Evolutionary conservation across 768 basidiomycete genomes (phyloP).

Genomic region (Collybia sp.): DNA sequence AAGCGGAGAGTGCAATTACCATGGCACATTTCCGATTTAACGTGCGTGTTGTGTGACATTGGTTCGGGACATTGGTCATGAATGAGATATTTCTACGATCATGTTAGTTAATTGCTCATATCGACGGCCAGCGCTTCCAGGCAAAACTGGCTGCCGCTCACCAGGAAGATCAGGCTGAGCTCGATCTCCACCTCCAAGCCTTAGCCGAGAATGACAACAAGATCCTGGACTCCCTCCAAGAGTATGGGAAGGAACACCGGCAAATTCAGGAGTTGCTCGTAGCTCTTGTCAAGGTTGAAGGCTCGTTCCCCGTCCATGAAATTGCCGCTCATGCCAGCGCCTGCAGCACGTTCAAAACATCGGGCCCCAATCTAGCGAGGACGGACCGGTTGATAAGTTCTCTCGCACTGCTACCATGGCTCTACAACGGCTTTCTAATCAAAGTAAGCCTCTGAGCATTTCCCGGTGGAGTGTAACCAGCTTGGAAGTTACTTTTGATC

Average conservation of each 20-base stretch:
- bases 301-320: neutral
- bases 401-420: slow-evolving; percentile 9
- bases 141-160: slow-evolving; percentile 11
- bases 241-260: slow-evolving; percentile 6
- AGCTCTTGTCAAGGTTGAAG: slow-evolving; percentile 12
- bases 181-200: slow-evolving; percentile 8
- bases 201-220: slow-evolving; percentile 11
- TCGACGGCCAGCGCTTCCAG: slow-evolving; percentile 8
- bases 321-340: no score
- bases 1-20: slow-evolving; percentile 9
- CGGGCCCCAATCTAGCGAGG: neutral
- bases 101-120: slow-evolving; percentile 3
- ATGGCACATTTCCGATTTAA: slow-evolving; percentile 11
- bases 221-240: slow-evolving; percentile 12
- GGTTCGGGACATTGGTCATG: no score
- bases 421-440: slow-evolving; percentile 10
- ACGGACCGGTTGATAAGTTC: slow-evolving; percentile 10
- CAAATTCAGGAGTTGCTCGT: slow-evolving; percentile 12
- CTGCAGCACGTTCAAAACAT: slow-evolving; percentile 7
- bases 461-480: slow-evolving; percentile 13
- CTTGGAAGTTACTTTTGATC: slow-evolving; percentile 12
- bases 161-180: slow-evolving; percentile 7
- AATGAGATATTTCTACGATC: neutral
- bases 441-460: neutral
- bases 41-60: slow-evolving; percentile 3